Percentiles rank a stretch among this genome's conserved stretches.
phyloP scores from a whole-genome alignment of 208 protist genomes.

The Strigomonas culicis region DNA sequence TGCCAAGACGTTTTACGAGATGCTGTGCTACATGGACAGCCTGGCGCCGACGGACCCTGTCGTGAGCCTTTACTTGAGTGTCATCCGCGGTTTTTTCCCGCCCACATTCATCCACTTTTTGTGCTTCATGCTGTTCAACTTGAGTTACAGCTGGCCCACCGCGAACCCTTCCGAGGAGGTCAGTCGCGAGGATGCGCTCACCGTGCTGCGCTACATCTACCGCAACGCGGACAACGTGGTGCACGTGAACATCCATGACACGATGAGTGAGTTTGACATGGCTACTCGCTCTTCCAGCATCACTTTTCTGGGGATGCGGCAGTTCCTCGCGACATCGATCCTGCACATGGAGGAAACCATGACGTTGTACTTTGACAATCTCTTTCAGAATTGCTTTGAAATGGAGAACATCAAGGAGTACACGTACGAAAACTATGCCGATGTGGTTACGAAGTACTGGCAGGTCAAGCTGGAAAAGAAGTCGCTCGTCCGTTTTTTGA shows the following conservation, averaged over 20 bases:
- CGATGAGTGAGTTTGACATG: slow-evolving; percentile 77
- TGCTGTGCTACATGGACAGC: slow-evolving; percentile 87
- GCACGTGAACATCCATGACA: slow-evolving; percentile 53
- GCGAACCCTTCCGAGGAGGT: slow-evolving; percentile 61
- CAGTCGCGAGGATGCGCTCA: slow-evolving; percentile 51
- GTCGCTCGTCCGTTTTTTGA: slow-evolving; percentile 63
- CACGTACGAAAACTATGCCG: slow-evolving; percentile 62
- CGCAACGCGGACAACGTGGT: slow-evolving; percentile 43
- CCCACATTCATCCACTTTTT: slow-evolving; percentile 84
- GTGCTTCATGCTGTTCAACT: slow-evolving; percentile 71
- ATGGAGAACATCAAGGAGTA: slow-evolving; percentile 40
- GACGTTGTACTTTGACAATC: slow-evolving; percentile 67
- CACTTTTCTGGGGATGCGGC: slow-evolving; percentile 66
- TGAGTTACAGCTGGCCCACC: slow-evolving; percentile 83
- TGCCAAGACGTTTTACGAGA: slow-evolving; percentile 84
- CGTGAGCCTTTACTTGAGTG: slow-evolving; percentile 67
- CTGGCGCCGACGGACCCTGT: slow-evolving; percentile 42
- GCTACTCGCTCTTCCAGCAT: slow-evolving; percentile 67
- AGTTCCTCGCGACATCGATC: slow-evolving; percentile 66
- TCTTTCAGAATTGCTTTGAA: slow-evolving; percentile 53
- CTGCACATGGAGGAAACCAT: slow-evolving; percentile 82
- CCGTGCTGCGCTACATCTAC: slow-evolving; percentile 80
- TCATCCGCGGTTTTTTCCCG: slow-evolving; percentile 77
- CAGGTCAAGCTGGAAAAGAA: slow-evolving; percentile 52
- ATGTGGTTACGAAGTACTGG: slow-evolving; percentile 52